A percentile compares a stretch with the other conserved stretches of the same genome.
These are phyloP conservation scores for Arthrobotrys conoides DNA, from an alignment of 2,329 filamentous ascomycete species.

Conservation along the genomic window DNA sequence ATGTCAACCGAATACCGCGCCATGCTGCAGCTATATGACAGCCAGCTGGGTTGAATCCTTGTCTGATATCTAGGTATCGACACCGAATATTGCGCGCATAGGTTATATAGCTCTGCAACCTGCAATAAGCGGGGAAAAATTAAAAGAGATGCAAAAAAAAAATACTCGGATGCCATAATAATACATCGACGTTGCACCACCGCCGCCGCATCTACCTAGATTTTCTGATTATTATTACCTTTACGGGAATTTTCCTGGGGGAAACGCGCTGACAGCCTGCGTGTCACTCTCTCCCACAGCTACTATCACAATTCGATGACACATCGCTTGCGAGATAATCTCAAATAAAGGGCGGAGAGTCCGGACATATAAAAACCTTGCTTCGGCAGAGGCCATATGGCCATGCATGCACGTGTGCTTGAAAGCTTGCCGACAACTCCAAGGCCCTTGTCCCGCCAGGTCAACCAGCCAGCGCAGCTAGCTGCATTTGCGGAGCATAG, in stretches of 20 bases:
- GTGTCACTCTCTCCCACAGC: neutral
- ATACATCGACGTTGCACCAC: conserved; percentile 8
- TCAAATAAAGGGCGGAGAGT: conserved; percentile 25
- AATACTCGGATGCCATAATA: conserved; percentile 6
- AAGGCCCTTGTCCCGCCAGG: conserved; percentile 30
- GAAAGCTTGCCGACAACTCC: conserved; percentile 43
- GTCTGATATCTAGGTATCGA: conserved; percentile 17
- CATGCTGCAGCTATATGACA: conserved; percentile 32
- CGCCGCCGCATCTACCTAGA: neutral
- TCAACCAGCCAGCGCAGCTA: neutral
- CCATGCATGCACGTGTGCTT: conserved; percentile 41
- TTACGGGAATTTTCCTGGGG: neutral
- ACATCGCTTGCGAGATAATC: conserved; percentile 17
- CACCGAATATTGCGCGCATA: conserved; percentile 13
- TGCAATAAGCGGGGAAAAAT: conserved; percentile 25
- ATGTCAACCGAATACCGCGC: conserved; percentile 30
- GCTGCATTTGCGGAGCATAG: conserved; percentile 38
- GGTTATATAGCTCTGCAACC: conserved; percentile 24
- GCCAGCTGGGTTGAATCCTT: conserved; percentile 18
- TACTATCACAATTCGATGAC: conserved; percentile 23
- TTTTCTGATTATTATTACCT: neutral
- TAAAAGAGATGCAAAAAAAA: neutral
- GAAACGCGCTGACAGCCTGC: neutral
- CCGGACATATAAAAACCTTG: conserved; percentile 11
- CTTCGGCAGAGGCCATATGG: conserved; percentile 15